phyloP scores from a whole-genome alignment of 345 rosid genomes.

The Melastoma malabathricum region DNA sequence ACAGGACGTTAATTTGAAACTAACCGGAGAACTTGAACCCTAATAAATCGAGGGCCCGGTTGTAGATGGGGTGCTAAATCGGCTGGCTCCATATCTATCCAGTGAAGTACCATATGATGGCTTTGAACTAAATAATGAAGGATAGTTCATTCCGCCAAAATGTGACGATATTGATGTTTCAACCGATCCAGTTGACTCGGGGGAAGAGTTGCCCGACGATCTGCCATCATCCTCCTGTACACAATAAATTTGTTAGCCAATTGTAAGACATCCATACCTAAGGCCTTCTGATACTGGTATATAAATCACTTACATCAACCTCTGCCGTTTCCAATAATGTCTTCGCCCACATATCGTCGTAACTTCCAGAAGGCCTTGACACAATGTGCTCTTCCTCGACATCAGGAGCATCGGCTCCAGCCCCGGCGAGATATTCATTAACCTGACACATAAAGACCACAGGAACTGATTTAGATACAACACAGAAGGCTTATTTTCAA shows the following conservation, averaged over 20 bases:
- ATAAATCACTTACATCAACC: slow-evolving; percentile 37
- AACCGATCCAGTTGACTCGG: slow-evolving; percentile 89
- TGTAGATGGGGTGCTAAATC: slow-evolving; percentile 17
- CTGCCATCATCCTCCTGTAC: slow-evolving; percentile 85
- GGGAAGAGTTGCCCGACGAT: slow-evolving; percentile 91
- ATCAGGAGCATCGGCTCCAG: slow-evolving; percentile 99
- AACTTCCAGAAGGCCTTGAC: slow-evolving; percentile 84
- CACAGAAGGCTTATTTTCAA: too few species aligned
- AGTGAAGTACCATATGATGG: slow-evolving; percentile 50
- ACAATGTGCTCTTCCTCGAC: slow-evolving; percentile 87
- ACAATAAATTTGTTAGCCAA: too few species aligned
- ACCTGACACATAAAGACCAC: slow-evolving; percentile 36
- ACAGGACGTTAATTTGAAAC: slow-evolving; percentile 8
- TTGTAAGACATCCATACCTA: too few species aligned
- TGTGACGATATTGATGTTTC: slow-evolving; percentile 96
- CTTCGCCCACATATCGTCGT: slow-evolving; percentile 99
- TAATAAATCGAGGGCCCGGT: slow-evolving; percentile 39
- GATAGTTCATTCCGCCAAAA: slow-evolving; percentile 97
- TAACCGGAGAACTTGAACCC: slow-evolving; percentile 63
- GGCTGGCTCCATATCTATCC: slow-evolving; percentile 55
- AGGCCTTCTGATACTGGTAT: neutral
- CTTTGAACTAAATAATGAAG: slow-evolving; percentile 84
- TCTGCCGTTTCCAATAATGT: slow-evolving; percentile 81
- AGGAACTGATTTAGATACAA: neutral
- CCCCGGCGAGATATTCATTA: slow-evolving; percentile 91